Evolutionary conservation across 768 basidiomycete species (phyloP), one percentile per base, ranked within the genome.

Genomic region (Lepiota brunneoincarnata): DNA sequence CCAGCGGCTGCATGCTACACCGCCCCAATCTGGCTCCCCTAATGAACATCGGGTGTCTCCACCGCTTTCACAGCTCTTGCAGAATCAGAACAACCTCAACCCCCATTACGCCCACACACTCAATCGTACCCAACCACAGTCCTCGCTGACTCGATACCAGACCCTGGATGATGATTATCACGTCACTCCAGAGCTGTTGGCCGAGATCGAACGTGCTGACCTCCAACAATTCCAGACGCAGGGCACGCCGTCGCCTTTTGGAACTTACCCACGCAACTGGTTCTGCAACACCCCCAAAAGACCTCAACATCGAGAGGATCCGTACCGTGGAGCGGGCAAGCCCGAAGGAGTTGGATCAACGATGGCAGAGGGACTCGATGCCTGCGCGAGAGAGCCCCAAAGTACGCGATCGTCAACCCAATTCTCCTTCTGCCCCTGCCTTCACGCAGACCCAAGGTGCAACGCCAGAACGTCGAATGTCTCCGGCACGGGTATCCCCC

Each of bases 171-270:
- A 82, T 38, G 75, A 75, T 37, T 87, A 82, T 77, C 78, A 85
- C 46, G 79, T 89, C 75, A 86, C 86, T 0, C 80, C 82, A 34
- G 83, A 88, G 58, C 74, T 88, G 24, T 72, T 88, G 67, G 83
- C 82, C 28, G 84, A 88, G 58, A 85, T 88, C 57, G 87, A 89
- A 63, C 78, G 81, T 39, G 83, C 82, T n/a, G 84, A 87, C 66
- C 68, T 80, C 57, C 81, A 84, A 51, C 83, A 83, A 63, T 67
- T 77, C 9, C 79, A 81, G 63, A 72, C 72, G 36, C 76, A 78
- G 58, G 69, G 69, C n/a, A 69, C 49, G 36, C 60, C 72, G 42
- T 64, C 64, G 57, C 59, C 66, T 1, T 75, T 73, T 63, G 55
- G 68, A 18, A 41, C 60, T 17, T 56, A 61, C 51, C 51, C 64